phyloP scores from a whole-genome alignment of 805 yeast genomes.

The Metschnikowia corniflorae region DNA sequence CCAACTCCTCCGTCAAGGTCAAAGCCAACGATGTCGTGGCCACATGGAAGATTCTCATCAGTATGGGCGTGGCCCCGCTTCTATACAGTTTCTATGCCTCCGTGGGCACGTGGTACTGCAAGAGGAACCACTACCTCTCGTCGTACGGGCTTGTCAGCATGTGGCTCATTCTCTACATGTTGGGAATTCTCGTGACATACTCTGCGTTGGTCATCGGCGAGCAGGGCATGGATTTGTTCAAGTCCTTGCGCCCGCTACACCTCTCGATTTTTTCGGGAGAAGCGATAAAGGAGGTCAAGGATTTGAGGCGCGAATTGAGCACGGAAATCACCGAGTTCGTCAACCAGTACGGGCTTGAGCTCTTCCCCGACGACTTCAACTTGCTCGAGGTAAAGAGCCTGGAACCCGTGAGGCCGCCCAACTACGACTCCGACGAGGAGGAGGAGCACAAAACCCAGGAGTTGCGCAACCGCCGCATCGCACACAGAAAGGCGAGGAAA shows the following conservation, averaged over 20 bases:
- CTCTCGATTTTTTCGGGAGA: conserved; percentile 57
- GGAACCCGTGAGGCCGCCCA: conserved; percentile 31
- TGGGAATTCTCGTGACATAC: conserved; percentile 72
- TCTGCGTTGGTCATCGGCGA: conserved; percentile 93
- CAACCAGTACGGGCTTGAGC: conserved; percentile 75
- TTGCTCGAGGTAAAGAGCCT: conserved; percentile 40
- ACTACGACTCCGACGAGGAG: conserved; percentile 44
- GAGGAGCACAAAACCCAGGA: conserved; percentile 49
- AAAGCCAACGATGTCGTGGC: conserved; percentile 93
- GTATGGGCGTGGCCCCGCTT: conserved; percentile 85
- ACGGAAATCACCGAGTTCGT: conserved; percentile 74
- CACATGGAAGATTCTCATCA: conserved; percentile 92
- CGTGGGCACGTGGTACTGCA: conserved; percentile 43
- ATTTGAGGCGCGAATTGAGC: conserved; percentile 58
- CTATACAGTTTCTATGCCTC: conserved; percentile 78
- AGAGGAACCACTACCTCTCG: conserved; percentile 12
- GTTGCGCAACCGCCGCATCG: conserved; percentile 41
- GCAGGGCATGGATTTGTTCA: conserved; percentile 84
- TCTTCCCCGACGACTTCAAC: conserved; percentile 80
- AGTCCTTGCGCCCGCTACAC: conserved; percentile 78
- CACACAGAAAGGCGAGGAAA: conserved; percentile 24
- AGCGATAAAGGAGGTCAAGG: conserved; percentile 55
- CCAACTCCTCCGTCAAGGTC: conserved; percentile 83
- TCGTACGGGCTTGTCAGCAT: conserved; percentile 32
- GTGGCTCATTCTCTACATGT: conserved; percentile 48